Base-by-base conservation (phyloP, 2,329 filamentous ascomycete species). In the Didymosphaeria variabile region DNA sequence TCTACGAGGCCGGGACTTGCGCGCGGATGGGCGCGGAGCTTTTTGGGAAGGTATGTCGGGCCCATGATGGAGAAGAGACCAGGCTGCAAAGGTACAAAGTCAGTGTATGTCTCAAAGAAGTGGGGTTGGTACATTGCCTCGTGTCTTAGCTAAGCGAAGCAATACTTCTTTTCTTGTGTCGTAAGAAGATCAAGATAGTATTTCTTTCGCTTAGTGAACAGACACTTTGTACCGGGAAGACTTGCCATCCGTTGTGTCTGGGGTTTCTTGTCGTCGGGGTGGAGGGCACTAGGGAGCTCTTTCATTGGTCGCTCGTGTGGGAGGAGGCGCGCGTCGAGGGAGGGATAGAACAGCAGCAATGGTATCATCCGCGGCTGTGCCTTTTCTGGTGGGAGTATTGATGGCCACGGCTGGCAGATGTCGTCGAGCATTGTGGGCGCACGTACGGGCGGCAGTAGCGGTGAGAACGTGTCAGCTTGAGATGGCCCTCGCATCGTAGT, bases 291-390 rank as follows among this genome's bases (percentile, higher is more conserved):
- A 1, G 78, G 77, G 32, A 79, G 60, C 9, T 69, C 59, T 58
- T 78, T 77, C 61, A 72, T 72, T 1, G 77, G 73, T 0, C 79
- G 76, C 57, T 81, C 77, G 59, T 79, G 77, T 6, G 79, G 80
- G 8, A 80, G 68, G 32, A 79, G 70, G 26, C 79, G 74, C 5
- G 77, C 73, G 61, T 82, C 80, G 45, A 82, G 72, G 6, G 78
- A 78, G 19, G 80, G 79, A 57, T 81, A 81, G 68, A 80, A 81
- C 17, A 82, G 74, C 36, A 81, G 70, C 5, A 81, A 72, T 2
- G 80, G 79, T 15, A 82, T 61, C 51, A 73, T 72, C 51, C 71
- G 58, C 5, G 74, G 72, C 53, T 77, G 75, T 4, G 72, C 70
- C 55, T 77, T 70, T 8, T 74, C 66, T 3, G 69, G 60, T 9